Percentiles rank a stretch among this genome's conserved stretches.
These are phyloP conservation scores for Candolleomyces efflorescens DNA, from an alignment of 768 basidiomycete genomes.

Conservation along the genomic window DNA sequence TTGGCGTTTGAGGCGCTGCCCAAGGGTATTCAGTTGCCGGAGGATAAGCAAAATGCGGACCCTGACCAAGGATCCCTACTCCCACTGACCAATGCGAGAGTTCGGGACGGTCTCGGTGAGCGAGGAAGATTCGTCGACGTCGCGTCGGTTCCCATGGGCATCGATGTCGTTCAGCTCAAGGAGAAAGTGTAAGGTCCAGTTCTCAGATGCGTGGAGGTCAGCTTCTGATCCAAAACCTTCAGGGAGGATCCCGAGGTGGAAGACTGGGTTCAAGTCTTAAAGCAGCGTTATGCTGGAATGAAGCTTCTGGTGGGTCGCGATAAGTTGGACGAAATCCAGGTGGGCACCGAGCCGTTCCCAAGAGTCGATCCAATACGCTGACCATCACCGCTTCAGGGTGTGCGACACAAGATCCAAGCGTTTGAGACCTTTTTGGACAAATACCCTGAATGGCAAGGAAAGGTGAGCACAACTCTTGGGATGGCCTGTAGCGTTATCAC, in stretches of 20 bases:
- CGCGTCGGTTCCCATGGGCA: conserved; percentile 88
- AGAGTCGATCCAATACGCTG: not conserved
- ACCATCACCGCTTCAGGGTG: conserved; percentile 40
- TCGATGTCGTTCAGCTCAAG: conserved; percentile 68
- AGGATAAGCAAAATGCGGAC: conserved; percentile 24
- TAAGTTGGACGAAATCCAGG: conserved; percentile 84
- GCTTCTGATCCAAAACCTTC: not conserved
- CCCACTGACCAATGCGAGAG: conserved; percentile 13
- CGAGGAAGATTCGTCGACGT: conserved; percentile 74
- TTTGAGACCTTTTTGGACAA: conserved; percentile 81
- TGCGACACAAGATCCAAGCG: conserved; percentile 77
- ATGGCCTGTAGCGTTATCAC: not conserved
- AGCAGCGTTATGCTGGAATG: conserved; percentile 80
- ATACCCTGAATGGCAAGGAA: conserved; percentile 75
- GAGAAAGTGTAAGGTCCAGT: conserved; percentile 48
- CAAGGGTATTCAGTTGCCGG: conserved; percentile 68
- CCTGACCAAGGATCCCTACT: not conserved
- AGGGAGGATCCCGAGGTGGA: conserved; percentile 73
- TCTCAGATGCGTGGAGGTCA: too few relatives aligned
- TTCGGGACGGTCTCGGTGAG: conserved; percentile 26
- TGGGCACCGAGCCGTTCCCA: conserved; percentile 12
- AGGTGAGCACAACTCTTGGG: conserved; percentile 31
- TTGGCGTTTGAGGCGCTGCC: conserved; percentile 77
- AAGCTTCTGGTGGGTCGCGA: conserved; percentile 86
- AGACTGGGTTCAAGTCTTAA: conserved; percentile 79